These are phyloP conservation scores for Zymoseptoria brevis DNA, from an alignment of 2,329 filamentous ascomycete species.

Conservation along the genomic window DNA sequence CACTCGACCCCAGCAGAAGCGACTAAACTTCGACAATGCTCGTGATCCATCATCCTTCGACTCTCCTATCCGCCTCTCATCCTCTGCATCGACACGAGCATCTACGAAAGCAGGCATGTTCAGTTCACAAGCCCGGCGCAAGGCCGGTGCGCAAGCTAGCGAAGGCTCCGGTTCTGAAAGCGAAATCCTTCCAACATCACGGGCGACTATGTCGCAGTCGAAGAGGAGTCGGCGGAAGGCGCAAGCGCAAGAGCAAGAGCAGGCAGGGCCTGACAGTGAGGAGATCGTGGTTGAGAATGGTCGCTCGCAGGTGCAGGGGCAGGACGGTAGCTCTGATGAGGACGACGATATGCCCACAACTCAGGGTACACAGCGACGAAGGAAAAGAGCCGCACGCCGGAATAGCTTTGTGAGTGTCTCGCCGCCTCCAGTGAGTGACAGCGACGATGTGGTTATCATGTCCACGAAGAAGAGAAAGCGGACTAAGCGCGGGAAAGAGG, in stretches of 20 bases:
- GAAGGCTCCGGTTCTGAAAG: slow-evolving; percentile 16
- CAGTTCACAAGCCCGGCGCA: slow-evolving; percentile 14
- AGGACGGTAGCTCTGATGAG: slow-evolving; percentile 9
- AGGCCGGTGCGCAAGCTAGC: slow-evolving; percentile 14
- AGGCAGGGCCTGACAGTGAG: slow-evolving; percentile 6
- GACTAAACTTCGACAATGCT: slow-evolving; percentile 24
- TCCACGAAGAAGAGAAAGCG: slow-evolving; percentile 13
- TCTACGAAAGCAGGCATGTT: slow-evolving; percentile 23
- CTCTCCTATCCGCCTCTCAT: slow-evolving; percentile 17
- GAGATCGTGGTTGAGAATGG: neutral
- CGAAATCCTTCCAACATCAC: slow-evolving; percentile 1
- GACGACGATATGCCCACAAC: slow-evolving; percentile 27
- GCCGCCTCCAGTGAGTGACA: slow-evolving; percentile 15
- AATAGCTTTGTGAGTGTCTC: slow-evolving; percentile 22
- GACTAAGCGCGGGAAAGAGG: slow-evolving; percentile 8
- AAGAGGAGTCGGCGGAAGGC: neutral
- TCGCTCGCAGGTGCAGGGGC: neutral
- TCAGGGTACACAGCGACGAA: slow-evolving; percentile 18
- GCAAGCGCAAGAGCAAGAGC: slow-evolving; percentile 6
- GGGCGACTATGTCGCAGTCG: neutral
- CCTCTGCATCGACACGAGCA: slow-evolving; percentile 12
- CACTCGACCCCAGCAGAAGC: slow-evolving; percentile 25
- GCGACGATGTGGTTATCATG: slow-evolving; percentile 25
- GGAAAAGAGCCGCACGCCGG: slow-evolving; percentile 9
- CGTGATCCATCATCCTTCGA: slow-evolving; percentile 18